phyloP scores from a whole-genome alignment of 306 rosid genomes.

The Carpinus fangiana region DNA sequence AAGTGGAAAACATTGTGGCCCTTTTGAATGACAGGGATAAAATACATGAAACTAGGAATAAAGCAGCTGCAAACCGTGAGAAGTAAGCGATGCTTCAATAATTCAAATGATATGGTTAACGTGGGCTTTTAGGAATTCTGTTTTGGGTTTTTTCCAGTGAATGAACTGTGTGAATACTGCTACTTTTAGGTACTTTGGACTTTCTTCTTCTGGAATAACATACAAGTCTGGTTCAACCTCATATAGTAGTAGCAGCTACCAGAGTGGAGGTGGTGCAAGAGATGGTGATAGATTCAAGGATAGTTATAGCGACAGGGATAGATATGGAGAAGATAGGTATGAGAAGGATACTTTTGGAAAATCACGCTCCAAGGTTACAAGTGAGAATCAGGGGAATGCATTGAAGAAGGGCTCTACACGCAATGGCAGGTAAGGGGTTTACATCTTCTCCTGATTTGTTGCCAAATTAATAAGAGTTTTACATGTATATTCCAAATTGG shows the following conservation, averaged over 20 bases:
- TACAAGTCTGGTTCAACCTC: conserved; percentile 70
- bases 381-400: conserved; percentile 51
- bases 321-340: conserved; percentile 53
- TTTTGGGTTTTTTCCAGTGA: conserved; percentile 11
- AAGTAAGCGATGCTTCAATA: conserved; percentile 53
- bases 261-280: conserved; percentile 57
- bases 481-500: not conserved
- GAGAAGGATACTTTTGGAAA: conserved; percentile 51
- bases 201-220: conserved; percentile 88
- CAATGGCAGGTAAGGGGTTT: conserved; percentile 53
- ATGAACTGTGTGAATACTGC: conserved; percentile 26
- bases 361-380: conserved; percentile 43
- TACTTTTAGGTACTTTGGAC: conserved; percentile 78
- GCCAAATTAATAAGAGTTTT: conserved; percentile 10
- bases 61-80: conserved; percentile 94
- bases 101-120: conserved; percentile 18
- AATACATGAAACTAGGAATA: conserved; percentile 84
- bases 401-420: conserved; percentile 60
- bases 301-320: conserved; percentile 56
- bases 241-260: conserved; percentile 53
- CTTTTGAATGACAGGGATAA: conserved; percentile 90
- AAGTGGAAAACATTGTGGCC: conserved; percentile 71
- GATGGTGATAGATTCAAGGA: conserved; percentile 57
- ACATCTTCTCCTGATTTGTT: conserved; percentile 17
- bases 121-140: conserved; percentile 23